These are phyloP conservation scores for Berberis thunbergii DNA, from an alignment of 164 flowering plant genomes.

Conservation along the genomic window DNA sequence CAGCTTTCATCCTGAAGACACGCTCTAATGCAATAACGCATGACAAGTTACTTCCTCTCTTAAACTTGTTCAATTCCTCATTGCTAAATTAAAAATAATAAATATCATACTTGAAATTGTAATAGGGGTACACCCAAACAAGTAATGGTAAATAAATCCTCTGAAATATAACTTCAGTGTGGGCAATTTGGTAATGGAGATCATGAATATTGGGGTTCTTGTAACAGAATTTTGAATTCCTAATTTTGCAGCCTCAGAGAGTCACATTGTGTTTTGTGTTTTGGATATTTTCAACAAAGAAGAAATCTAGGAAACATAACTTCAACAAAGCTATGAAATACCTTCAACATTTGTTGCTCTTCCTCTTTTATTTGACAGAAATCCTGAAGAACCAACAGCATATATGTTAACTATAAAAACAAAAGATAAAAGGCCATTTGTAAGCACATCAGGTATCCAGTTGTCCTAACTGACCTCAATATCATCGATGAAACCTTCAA, in stretches of 20 bases:
- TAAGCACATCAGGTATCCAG: background rate
- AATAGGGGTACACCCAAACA: too few relatives aligned
- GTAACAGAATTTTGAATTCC: background rate
- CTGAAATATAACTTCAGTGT: too few relatives aligned
- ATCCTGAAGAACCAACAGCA: constrained; percentile 33
- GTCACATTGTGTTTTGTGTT: too few relatives aligned
- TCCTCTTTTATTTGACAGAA: constrained; percentile 40
- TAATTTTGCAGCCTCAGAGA: background rate
- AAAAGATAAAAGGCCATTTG: background rate
- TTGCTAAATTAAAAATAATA: too few relatives aligned
- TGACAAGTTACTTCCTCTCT: too few relatives aligned
- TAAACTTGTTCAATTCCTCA: too few relatives aligned
- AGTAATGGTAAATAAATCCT: too few relatives aligned
- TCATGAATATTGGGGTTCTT: background rate
- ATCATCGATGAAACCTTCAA: constrained; percentile 77
- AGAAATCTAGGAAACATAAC: background rate
- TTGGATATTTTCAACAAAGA: background rate
- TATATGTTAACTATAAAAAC: constrained; percentile 5
- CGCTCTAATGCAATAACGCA: too few relatives aligned
- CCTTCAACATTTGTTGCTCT: constrained; percentile 41
- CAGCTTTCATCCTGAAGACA: too few relatives aligned
- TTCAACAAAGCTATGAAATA: constrained; percentile 7
- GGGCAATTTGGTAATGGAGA: background rate
- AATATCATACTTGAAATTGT: too few relatives aligned
- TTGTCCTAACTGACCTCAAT: constrained; percentile 53